phyloP scores from a whole-genome alignment of 176 grass and related monocot species.

The Echinochloa phyllopogon region DNA sequence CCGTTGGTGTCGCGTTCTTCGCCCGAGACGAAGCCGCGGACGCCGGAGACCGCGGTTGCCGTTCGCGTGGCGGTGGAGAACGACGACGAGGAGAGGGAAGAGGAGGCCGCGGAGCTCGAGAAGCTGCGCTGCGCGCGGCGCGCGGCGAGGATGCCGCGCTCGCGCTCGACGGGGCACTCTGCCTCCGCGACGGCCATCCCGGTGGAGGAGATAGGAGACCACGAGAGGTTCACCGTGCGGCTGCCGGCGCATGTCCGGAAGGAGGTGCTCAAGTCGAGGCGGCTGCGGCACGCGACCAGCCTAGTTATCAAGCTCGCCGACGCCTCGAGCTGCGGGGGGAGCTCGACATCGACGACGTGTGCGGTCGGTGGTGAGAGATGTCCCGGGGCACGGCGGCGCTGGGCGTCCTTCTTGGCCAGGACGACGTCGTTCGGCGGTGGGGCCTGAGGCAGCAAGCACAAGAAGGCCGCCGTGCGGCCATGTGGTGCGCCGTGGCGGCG shows the following conservation, averaged over 20 bases:
- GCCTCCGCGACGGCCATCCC: not conserved
- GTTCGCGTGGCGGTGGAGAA: constrained; percentile 30
- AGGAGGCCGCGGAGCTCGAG: constrained; percentile 63
- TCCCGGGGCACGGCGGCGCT: constrained; percentile 49
- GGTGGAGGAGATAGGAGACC: constrained; percentile 21
- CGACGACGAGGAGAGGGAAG: constrained; percentile 39
- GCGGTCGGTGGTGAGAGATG: constrained; percentile 48
- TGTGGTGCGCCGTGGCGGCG: not conserved
- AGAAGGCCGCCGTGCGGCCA: not conserved
- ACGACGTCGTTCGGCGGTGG: constrained; percentile 27
- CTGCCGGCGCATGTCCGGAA: constrained; percentile 61
- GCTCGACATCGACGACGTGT: constrained; percentile 44
- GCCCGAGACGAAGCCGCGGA: not conserved
- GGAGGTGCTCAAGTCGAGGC: constrained; percentile 56
- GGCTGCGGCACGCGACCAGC: constrained; percentile 71
- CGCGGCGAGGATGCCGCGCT: constrained; percentile 52
- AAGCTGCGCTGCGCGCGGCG: constrained; percentile 49
- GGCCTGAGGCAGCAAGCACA: not conserved
- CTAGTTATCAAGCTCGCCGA: constrained; percentile 33
- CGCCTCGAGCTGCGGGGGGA: constrained; percentile 47
- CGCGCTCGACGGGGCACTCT: constrained; percentile 43
- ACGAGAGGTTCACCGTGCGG: constrained; percentile 77
- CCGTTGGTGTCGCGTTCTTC: not conserved
- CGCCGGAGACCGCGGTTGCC: constrained; percentile 19
- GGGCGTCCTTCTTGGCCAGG: constrained; percentile 43